Evolutionary conservation across 73 alveolate genomes (phyloP).

Genomic region (Paramecium tetraurelia): DNA sequence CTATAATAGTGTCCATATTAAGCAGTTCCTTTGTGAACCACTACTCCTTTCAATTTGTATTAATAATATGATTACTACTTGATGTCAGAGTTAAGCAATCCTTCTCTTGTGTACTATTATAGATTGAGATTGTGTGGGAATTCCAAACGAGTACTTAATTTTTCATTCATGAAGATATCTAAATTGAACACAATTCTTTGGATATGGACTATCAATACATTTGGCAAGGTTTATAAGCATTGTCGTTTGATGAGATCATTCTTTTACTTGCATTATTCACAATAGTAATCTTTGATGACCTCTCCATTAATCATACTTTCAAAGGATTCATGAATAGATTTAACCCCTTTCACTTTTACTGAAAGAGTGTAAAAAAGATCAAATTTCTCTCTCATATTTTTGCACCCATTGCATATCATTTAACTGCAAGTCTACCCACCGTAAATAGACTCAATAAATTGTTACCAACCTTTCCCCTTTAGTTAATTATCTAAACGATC

Average conservation of each 20-base stretch:
- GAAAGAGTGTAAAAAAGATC: constrained; percentile 91
- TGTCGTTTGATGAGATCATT: constrained; percentile 87
- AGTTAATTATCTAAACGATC: constrained; percentile 91
- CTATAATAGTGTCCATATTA: constrained; percentile 93
- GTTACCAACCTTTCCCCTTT: constrained; percentile 84
- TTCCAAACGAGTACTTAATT: constrained; percentile 92
- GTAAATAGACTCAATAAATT: constrained; percentile 84
- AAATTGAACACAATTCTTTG: constrained; percentile 92
- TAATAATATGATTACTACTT: constrained; percentile 45
- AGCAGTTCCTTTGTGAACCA: constrained; percentile 95
- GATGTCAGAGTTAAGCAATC: constrained; percentile 62
- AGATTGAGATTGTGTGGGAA: constrained; percentile 93
- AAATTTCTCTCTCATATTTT: constrained; percentile 75
- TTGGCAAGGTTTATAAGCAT: constrained; percentile 86
- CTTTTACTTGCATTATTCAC: constrained; percentile 90
- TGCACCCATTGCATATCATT: constrained; percentile 87
- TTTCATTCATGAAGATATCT: constrained; percentile 90
- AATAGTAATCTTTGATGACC: constrained; percentile 88
- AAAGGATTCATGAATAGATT: constrained; percentile 85
- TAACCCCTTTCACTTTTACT: constrained; percentile 89
- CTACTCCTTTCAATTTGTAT: constrained; percentile 86
- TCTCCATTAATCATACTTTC: constrained; percentile 87
- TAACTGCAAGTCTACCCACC: constrained; percentile 94
- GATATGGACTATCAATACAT: constrained; percentile 93
- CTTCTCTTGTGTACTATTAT: constrained; percentile 60